These are phyloP conservation scores for Fusarium metavorans DNA, from an alignment of 2,329 filamentous ascomycete species.

Conservation along the genomic window DNA sequence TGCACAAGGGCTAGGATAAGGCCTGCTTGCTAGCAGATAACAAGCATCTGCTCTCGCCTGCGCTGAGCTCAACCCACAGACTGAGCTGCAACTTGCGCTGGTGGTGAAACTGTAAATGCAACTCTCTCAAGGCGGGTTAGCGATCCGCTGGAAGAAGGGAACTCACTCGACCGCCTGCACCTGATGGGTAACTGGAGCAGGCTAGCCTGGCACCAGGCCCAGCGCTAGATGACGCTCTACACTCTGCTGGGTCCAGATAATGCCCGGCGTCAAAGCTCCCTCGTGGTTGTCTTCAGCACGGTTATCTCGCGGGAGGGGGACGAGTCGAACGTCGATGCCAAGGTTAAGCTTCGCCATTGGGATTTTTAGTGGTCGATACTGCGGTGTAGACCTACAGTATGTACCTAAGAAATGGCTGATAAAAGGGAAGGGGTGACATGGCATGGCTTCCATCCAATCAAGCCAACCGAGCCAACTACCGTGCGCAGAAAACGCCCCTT, in stretches of 20 bases:
- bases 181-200: background rate
- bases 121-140: background rate
- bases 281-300: slow-evolving; percentile 13
- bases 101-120: background rate
- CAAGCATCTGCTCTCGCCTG: background rate
- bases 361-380: background rate
- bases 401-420: background rate
- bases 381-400: background rate
- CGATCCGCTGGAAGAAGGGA: background rate
- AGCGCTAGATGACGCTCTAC: slow-evolving; percentile 21
- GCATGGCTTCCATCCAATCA: background rate
- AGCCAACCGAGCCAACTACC: background rate
- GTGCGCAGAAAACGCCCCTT: background rate
- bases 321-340: background rate
- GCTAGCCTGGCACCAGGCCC: background rate
- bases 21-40: background rate
- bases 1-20: background rate
- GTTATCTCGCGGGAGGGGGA: background rate
- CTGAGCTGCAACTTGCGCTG: slow-evolving; percentile 1
- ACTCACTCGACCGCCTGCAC: background rate
- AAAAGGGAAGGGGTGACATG: background rate
- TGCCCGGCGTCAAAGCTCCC: slow-evolving; percentile 3
- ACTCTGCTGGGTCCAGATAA: background rate
- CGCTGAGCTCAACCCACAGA: background rate
- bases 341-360: background rate